These are phyloP conservation scores for Chenopodium quinoa DNA, from an alignment of 148 eudicot species.

Conservation along the genomic window DNA sequence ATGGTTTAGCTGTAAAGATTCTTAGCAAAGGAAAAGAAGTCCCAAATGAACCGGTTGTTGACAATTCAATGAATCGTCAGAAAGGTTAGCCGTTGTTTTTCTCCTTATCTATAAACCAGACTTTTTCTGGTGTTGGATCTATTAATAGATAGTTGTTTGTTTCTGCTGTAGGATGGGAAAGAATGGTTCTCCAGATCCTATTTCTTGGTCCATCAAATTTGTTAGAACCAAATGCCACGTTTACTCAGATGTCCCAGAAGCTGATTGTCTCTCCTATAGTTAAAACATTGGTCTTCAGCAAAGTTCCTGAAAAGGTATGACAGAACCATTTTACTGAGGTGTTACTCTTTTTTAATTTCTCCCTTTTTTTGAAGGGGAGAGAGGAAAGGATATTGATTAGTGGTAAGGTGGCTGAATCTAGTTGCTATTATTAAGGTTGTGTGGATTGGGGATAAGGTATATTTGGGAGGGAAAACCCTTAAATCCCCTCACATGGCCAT, in stretches of 20 bases:
- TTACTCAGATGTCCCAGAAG: conserved; percentile 93
- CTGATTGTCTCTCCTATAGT: conserved; percentile 97
- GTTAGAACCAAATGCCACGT: conserved; percentile 88
- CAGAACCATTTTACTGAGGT: neutral
- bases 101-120: neutral
- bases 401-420: no score
- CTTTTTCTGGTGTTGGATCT: neutral
- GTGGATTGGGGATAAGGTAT: neutral
- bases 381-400: neutral
- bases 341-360: neutral
- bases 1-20: conserved; percentile 92
- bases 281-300: conserved; percentile 94
- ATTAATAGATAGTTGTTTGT: neutral
- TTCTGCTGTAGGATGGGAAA: conserved; percentile 78
- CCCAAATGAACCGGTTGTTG: conserved; percentile 77
- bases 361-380: neutral
- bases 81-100: conserved; percentile 50
- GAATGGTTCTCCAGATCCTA: conserved; percentile 99
- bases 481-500: neutral
- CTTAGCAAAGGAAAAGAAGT: conserved; percentile 90
- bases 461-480: neutral
- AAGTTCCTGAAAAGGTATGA: conserved; percentile 97
- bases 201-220: conserved; percentile 97
- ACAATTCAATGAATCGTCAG: conserved; percentile 70
- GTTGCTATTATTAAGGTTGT: neutral